Evolutionary conservation across 2,329 filamentous ascomycete genomes (phyloP), one percentile per base, ranked within the genome.

Genomic region (Penicillium sp.): DNA sequence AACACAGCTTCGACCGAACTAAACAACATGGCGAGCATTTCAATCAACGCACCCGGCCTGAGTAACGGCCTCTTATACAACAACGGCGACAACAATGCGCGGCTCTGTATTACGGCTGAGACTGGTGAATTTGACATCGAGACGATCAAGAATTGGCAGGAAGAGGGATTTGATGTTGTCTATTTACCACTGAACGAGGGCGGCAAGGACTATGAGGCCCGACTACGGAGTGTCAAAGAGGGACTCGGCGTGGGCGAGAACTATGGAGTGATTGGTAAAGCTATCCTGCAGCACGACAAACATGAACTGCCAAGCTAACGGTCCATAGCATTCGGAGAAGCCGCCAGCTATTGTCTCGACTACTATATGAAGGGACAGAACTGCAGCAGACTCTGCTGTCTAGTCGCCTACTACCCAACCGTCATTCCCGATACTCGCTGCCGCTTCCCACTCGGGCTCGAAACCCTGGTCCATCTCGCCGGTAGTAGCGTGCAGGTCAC

Each of bases 371-470:
- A 84, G 62, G 81, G 84, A 3, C 81, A 78, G 52, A 81, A 84
- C 35, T 81, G 83, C 54, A 72, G 68, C 49, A 64, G 73, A 6
- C 79, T 88, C 13, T 82, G 81, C 59, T 84, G 83, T 0, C 75
- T 88, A 2, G 76, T 87, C 24, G 85, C 84, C 19, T 88, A 88
- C 75, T 88, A 89, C 62, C 86, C 86, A 0, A 78, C 81, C 42
- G 73, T 77, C 14, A 83, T 88, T 52, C 85, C 86, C 0, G 76
- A 80, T 39, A 78, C 79, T 0, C 68, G 72, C 45, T 66, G 66
- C 14, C 60, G 62, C 27, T 75, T 75, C 59, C 69, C 77, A 16
- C 66, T 66, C 35, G 70, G 64, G 16, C 59, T 81, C 3, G 75
- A 76, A 22, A 79, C 87, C 1, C 70, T 85, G 7, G 81, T 87